A percentile compares a stretch with the other conserved stretches of the same genome.
Evolutionary conservation across 306 rosid genomes (phyloP).

Genomic region (Vigna trinervia): DNA sequence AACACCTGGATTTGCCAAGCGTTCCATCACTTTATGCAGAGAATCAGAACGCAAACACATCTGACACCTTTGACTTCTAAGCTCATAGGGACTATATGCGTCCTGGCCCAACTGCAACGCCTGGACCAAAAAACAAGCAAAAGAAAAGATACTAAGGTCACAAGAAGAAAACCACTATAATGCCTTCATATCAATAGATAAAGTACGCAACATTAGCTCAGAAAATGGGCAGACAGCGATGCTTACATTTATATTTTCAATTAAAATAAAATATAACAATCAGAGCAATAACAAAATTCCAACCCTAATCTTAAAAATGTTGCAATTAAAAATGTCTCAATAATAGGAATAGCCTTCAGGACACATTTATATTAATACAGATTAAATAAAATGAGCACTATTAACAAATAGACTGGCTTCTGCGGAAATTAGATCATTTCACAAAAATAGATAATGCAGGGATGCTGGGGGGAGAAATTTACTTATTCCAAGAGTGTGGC

Average conservation of each 20-base stretch:
- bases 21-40: slow-evolving; percentile 91
- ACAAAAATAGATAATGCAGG: neutral
- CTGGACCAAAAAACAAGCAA: slow-evolving; percentile 51
- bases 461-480: no score
- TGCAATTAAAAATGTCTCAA: neutral
- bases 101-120: slow-evolving; percentile 96
- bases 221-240: slow-evolving; percentile 1
- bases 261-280: neutral
- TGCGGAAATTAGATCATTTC: neutral
- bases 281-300: neutral
- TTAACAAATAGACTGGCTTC: no score
- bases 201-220: neutral
- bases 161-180: neutral
- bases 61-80: slow-evolving; percentile 88
- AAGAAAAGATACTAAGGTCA: slow-evolving; percentile 13
- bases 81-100: slow-evolving; percentile 63
- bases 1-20: slow-evolving; percentile 83
- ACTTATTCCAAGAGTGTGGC: no score
- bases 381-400: no score
- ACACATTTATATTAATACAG: no score
- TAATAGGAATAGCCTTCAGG: no score
- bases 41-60: slow-evolving; percentile 95
- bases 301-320: neutral
- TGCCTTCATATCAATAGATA: slow-evolving; percentile 7
- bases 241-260: slow-evolving; percentile 6